Base-by-base conservation (phyloP, 148 eudicot genomes). In the Hydrangea macrophylla region DNA sequence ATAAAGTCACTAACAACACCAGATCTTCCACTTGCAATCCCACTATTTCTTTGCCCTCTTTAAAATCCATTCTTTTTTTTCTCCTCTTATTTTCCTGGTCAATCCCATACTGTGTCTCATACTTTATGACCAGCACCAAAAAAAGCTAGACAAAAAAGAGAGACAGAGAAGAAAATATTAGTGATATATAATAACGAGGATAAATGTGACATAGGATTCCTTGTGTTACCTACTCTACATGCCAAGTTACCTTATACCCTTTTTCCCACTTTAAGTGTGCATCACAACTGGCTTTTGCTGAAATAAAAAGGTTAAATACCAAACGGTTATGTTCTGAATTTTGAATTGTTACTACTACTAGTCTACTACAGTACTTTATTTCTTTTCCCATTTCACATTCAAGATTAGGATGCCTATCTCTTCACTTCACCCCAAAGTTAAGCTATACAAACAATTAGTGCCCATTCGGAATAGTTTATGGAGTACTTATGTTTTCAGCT, bases 51-150 rank as follows among this genome's bases (percentile, higher is more conserved):
- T 64, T 78, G 56, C 74, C 64, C 28, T 60, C 65, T 58, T 58
- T 69, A 33, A 30, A 73, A 60, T 73, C 74, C 69, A 31, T 54
- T 32, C 25, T 69, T 68, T 68, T 22, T 15, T 10, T 27, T 44
- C 18, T n/a, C 26, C 20, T 65, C 30, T 10, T 55, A 25, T 42
- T 66, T 60, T 22, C 10, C 26, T 10, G 58, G 65, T 72, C 64
- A 28, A 58, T 62, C 30, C 36, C 55, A 50, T 24, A 24, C 31
- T 25, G 42, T 5, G 23, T 50, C 45, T 54, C 12, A 28, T 36
- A 20, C 61, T 58, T 56, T 73, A 64, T 78, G 81, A 78, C 81
- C 69, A 58, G 65, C 39, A 62, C 28, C n/a, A n/a, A n/a, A n/a
- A n/a, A n/a, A n/a, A n/a, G n/a, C n/a, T n/a, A 44, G 40, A 27